Conservation (phyloP, 768 basidiomycete species). For the Paxillus rubicundulus region DNA sequence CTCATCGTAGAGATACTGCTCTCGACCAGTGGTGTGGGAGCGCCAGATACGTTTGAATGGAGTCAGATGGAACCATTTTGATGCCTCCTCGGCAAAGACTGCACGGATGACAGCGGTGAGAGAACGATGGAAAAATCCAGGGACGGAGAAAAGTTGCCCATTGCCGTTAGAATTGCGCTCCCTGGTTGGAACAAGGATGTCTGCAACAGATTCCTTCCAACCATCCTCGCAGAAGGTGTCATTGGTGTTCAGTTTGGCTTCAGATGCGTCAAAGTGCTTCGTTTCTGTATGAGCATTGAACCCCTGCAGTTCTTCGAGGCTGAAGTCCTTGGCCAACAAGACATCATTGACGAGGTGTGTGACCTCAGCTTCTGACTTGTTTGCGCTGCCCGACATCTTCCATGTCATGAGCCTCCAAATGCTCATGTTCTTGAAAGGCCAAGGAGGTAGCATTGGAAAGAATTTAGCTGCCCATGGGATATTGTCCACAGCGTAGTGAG, state of each 20-base stretch:
- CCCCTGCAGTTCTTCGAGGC: conserved; percentile 13
- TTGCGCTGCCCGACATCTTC: conserved; percentile 25
- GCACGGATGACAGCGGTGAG: conserved; percentile 21
- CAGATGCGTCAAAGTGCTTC: too few relatives aligned
- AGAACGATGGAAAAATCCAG: conserved; percentile 23
- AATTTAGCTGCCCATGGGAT: too few relatives aligned
- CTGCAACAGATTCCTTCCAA: not conserved
- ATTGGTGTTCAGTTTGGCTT: too few relatives aligned
- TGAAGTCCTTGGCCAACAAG: conserved; percentile 22
- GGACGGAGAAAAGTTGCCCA: conserved; percentile 14
- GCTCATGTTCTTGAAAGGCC: conserved; percentile 10
- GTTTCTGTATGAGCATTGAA: conserved; percentile 4
- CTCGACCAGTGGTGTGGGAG: not conserved
- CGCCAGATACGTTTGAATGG: conserved; percentile 22
- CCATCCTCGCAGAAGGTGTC: too few relatives aligned
- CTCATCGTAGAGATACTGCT: conserved; percentile 16
- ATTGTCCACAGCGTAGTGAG: too few relatives aligned
- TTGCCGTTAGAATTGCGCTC: not conserved
- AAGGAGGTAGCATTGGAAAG: not conserved
- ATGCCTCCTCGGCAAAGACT: conserved; percentile 8
- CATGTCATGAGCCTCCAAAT: conserved; percentile 31
- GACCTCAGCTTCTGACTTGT: conserved; percentile 25
- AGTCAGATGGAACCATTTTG: conserved; percentile 19
- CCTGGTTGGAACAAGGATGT: not conserved
- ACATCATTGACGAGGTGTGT: conserved; percentile 30